Evolutionary conservation across 2,329 filamentous ascomycete species (phyloP), one percentile per base, ranked within the genome.

Genomic region (Verticillium dahliae): DNA sequence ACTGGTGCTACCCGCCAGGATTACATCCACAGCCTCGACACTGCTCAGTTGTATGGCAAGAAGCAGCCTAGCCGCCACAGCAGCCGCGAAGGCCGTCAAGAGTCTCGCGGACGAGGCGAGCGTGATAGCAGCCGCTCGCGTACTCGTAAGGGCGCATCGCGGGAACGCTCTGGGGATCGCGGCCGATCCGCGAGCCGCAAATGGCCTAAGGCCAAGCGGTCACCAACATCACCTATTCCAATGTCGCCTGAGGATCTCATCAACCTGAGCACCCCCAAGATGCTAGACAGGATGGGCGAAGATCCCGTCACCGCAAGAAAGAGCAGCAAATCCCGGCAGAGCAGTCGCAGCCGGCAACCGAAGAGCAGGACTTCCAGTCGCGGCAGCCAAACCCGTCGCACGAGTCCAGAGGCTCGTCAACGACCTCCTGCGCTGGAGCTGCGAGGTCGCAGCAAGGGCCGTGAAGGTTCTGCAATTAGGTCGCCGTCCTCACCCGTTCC

Each of bases 201-300:
- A 65, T 92, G 81, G 62, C 76, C 89, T 65, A 89, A 87, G 70
- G 85, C 90, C 18, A 96, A 97, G 75, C 84, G 90, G 27, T 97
- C 94, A 1, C 94, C 94, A 1, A 96, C 92, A 1, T 97, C 94
- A 0, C 94, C 94, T 0, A 84, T 97, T 1, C 92, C 93, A 3
- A 97, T 97, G 93, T 96, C 93, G 3, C 92, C 92, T 0, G 91
- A 97, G 68, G 92, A 97, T 69, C 72, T 91, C 63, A 85, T 86
- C 69, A 88, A 84, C 67, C 74, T 89, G 58, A 84, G 82, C 65
- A 84, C 78, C 1, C 78, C 80, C 1, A 76, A 70, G 34, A 69
- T 74, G 50, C 65, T 68, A 31, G 68, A 73, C 27, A 37, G 58
- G 33, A 61, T 60, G 10, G 65, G 66, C 1, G 71, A 67, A 18